Percentiles rank a stretch among this genome's conserved stretches.
phyloP scores from a whole-genome alignment of 2,329 filamentous ascomycete species.

The Rhynchosporium agropyri region DNA sequence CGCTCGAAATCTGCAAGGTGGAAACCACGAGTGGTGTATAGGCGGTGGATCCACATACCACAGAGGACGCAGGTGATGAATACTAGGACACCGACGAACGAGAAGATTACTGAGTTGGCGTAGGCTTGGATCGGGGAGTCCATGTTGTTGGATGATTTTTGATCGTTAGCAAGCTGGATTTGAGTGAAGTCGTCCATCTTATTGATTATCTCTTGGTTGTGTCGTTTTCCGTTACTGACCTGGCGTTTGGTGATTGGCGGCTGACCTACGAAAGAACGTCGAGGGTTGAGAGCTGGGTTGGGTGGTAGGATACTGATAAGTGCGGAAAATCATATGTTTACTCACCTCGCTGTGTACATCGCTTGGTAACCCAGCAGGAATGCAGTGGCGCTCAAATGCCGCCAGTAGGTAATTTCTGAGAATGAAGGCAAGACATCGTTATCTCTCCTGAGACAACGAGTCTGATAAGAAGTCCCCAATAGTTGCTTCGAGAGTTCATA shows the following conservation, averaged over 20 bases:
- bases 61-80: slow-evolving; percentile 8
- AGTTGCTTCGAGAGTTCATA: too few relatives aligned
- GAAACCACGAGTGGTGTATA: slow-evolving; percentile 22
- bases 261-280: not conserved
- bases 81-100: slow-evolving; percentile 21
- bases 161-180: slow-evolving; percentile 4
- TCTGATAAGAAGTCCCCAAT: too few relatives aligned
- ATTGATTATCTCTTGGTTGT: not conserved
- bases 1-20: slow-evolving; percentile 28
- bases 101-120: slow-evolving; percentile 22
- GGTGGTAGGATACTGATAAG: not conserved
- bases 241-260: not conserved
- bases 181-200: not conserved
- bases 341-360: slow-evolving; percentile 7
- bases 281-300: not conserved
- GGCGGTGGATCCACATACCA: slow-evolving; percentile 15
- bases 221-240: not conserved
- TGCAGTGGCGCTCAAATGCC: slow-evolving; percentile 15
- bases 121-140: slow-evolving; percentile 14
- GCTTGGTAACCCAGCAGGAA: slow-evolving; percentile 16
- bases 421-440: slow-evolving; percentile 7
- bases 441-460: too few relatives aligned
- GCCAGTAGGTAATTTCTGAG: not conserved
- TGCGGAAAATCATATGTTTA: slow-evolving; percentile 5
- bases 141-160: not conserved